A percentile compares a stretch with the other conserved stretches of the same genome.
These are phyloP conservation scores for Ophiostoma montium DNA, from an alignment of 2,329 filamentous ascomycete genomes.

Conservation along the genomic window DNA sequence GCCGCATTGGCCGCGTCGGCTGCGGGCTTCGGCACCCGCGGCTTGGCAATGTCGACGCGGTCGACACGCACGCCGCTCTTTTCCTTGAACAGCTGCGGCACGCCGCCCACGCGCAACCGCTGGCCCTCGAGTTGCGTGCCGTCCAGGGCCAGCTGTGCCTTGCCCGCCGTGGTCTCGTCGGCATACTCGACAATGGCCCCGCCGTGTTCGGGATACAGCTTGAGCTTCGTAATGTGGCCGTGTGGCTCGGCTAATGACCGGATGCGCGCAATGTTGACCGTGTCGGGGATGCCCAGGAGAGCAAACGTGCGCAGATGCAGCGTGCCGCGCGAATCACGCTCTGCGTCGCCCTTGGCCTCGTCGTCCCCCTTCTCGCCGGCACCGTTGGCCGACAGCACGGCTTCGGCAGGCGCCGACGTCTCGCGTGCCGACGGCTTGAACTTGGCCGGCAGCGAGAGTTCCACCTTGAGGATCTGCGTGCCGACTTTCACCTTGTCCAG, in stretches of 20 bases:
- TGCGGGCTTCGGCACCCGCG: conserved; percentile 20
- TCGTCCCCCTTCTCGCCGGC: conserved; percentile 26
- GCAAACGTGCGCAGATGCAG: conserved; percentile 44
- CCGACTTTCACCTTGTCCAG: conserved; percentile 60
- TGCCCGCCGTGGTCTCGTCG: conserved; percentile 56
- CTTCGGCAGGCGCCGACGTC: conserved; percentile 20
- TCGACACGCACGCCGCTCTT: conserved; percentile 32
- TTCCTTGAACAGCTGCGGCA: conserved; percentile 39
- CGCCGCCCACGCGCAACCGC: conserved; percentile 38
- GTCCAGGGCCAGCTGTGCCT: conserved; percentile 47
- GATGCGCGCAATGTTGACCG: conserved; percentile 77
- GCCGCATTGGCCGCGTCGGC: conserved; percentile 11
- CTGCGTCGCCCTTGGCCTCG: conserved; percentile 18
- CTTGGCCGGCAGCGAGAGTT: conserved; percentile 40
- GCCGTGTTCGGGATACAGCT: conserved; percentile 66
- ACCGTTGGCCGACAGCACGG: conserved; percentile 17
- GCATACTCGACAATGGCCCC: conserved; percentile 77
- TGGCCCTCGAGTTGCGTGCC: conserved; percentile 36
- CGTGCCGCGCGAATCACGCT: conserved; percentile 8
- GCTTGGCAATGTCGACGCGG: conserved; percentile 23
- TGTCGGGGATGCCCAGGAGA: conserved; percentile 79
- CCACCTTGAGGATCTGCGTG: conserved; percentile 52
- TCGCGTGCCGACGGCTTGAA: conserved; percentile 38
- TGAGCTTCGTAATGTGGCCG: conserved; percentile 59
- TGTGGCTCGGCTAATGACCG: conserved; percentile 52